Conservation (phyloP, 495 filamentous ascomycete genomes). For the Hypoxylon cercidicola region DNA sequence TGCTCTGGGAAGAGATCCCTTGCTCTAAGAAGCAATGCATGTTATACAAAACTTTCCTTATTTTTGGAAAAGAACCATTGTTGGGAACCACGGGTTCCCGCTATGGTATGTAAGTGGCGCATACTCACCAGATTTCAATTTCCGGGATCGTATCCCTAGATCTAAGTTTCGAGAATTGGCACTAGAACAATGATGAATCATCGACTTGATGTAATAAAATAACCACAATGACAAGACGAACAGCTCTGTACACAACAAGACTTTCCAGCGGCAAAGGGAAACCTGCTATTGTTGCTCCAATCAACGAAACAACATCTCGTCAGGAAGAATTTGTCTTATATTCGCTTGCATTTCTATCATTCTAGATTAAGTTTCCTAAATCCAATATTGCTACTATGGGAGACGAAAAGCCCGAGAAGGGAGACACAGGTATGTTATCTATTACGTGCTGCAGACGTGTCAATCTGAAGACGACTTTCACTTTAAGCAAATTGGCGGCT, state of each 20-base stretch:
- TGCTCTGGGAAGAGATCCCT: too few relatives aligned
- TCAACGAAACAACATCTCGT: background rate
- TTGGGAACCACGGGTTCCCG: too few relatives aligned
- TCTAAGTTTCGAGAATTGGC: conserved; percentile 9
- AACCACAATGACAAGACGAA: conserved; percentile 5
- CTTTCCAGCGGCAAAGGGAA: background rate
- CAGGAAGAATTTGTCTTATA: background rate
- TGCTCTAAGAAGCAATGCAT: too few relatives aligned
- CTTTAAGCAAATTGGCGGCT: background rate
- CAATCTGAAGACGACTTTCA: background rate
- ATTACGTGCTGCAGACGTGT: background rate
- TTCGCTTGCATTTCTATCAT: background rate
- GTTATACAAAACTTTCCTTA: too few relatives aligned
- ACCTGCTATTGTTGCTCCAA: background rate
- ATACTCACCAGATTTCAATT: too few relatives aligned
- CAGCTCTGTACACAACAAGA: background rate
- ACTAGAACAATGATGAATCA: conserved; percentile 42
- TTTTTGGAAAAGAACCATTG: too few relatives aligned
- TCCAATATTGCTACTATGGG: conserved; percentile 6
- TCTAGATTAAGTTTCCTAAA: background rate
- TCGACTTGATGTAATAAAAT: conserved; percentile 30
- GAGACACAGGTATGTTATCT: conserved; percentile 38
- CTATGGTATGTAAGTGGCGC: too few relatives aligned
- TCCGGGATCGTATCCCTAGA: conserved; percentile 5
- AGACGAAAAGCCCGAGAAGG: conserved; percentile 25